Conservation (phyloP, 1,284 basidiomycete species). For the Ceratobasidium sp. region DNA sequence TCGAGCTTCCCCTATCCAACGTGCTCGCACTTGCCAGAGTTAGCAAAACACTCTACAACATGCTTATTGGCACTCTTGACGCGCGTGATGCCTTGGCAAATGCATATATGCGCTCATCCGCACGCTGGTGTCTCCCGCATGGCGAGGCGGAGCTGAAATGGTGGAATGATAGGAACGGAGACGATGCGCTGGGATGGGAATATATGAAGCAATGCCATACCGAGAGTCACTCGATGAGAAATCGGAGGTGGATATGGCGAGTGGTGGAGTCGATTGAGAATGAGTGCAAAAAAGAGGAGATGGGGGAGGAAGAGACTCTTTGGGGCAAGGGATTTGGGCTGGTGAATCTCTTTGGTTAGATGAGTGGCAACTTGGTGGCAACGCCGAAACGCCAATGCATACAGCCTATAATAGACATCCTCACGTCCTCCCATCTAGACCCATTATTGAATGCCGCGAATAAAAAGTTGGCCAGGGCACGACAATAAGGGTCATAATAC, state of each 20-base stretch:
- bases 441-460: too few species aligned
- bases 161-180: constrained; percentile 39
- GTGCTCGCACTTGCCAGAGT: not conserved
- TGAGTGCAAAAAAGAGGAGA: constrained; percentile 16
- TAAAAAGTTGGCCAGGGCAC: constrained; percentile 33
- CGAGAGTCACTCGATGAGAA: constrained; percentile 41
- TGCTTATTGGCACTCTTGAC: constrained; percentile 6
- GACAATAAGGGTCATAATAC: constrained; percentile 13
- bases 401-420: too few species aligned
- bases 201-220: constrained; percentile 25
- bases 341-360: too few species aligned
- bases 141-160: constrained; percentile 32
- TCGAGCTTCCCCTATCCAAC: not conserved
- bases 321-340: too few species aligned
- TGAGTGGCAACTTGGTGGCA: too few species aligned
- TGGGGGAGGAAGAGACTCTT: not conserved
- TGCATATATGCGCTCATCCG: constrained; percentile 16
- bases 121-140: constrained; percentile 34
- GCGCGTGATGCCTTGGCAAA: constrained; percentile 20
- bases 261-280: constrained; percentile 32
- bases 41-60: constrained; percentile 2
- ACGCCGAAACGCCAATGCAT: too few species aligned
- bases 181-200: constrained; percentile 29
- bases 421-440: too few species aligned
- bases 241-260: constrained; percentile 37